Evolutionary conservation across 306 rosid genomes (phyloP).

Genomic region (Lupinus albus): DNA sequence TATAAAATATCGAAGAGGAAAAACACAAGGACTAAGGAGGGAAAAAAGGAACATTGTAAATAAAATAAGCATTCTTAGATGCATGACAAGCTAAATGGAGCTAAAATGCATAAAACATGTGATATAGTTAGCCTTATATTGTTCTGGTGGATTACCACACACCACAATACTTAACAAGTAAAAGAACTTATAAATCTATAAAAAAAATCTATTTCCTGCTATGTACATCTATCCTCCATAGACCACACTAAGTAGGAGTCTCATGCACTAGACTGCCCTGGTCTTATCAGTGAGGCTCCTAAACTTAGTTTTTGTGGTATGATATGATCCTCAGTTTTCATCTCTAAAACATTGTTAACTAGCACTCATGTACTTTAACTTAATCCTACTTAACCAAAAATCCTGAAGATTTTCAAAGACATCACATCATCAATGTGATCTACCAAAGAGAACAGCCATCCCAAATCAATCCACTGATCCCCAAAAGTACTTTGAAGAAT

Average conservation of each 20-base stretch:
- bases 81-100: not conserved
- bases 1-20: conserved; percentile 7
- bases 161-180: not conserved
- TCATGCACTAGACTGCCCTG: too few species aligned
- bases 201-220: too few species aligned
- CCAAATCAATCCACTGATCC: conserved; percentile 2
- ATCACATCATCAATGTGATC: conserved; percentile 27
- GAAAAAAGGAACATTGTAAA: not conserved
- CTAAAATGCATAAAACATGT: conserved; percentile 9
- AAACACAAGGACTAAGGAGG: not conserved
- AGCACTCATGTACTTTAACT: conserved; percentile 18
- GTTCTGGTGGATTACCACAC: not conserved
- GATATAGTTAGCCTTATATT: not conserved
- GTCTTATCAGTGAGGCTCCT: too few species aligned
- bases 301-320: too few species aligned
- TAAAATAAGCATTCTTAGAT: not conserved
- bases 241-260: too few species aligned
- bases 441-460: conserved; percentile 20
- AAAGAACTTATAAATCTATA: not conserved
- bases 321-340: conserved; percentile 3
- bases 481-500: conserved; percentile 2
- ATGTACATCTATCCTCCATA: too few species aligned
- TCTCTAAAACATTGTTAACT: conserved; percentile 11
- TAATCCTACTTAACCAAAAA: conserved; percentile 24
- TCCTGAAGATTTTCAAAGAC: not conserved